Evolutionary conservation across 768 basidiomycete genomes (phyloP), one percentile per base, ranked within the genome.

Genomic region (Filobasidium floriforme): DNA sequence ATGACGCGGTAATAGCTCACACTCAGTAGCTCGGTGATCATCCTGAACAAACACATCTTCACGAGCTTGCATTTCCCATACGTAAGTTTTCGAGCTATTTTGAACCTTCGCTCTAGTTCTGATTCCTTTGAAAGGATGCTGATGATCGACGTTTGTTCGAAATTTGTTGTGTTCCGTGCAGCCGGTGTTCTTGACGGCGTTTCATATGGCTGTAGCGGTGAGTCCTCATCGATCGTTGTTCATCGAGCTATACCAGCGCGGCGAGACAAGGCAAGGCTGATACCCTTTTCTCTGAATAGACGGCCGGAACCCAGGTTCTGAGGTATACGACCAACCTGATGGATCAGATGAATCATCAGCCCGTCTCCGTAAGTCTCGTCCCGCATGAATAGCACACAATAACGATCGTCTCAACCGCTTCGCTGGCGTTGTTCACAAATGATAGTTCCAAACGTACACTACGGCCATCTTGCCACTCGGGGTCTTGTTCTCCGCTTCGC

Each of bases 161-260:
- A 51, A 1, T 22, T 5, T 7, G 18, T 60, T 28, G 11, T 44
- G 54, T 51, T 1, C 2, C 32, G 29, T 4, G 0, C 41, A 71
- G 70, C 71, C 71, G 7, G 66, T 69, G 24, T 72, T 70, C 41
- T 52, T 72, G 59, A 69, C 71, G 5, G 67, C 71, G 9, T 69
- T 62, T 29, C 71, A 72, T 46, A 72, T 72, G 71, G n/a, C 61
- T 7, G 52, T 70, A n/a, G 68, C 71, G 7, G 66, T 67, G 61
- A 55, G 66, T 67, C 19, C 24, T 19, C 1, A 52, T 11, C 32
- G 32, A 37, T 37, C 32, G 9, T 37, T 9, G 9, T 37, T 37
- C 9, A 9, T 4, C 32, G 3, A 37, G n/a, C n/a, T n/a, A n/a
- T n/a, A n/a, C n/a, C n/a, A n/a, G n/a, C n/a, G n/a, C n/a, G n/a